phyloP scores from a whole-genome alignment of 2,329 filamentous ascomycete genomes.

The Monosporascus sp. region DNA sequence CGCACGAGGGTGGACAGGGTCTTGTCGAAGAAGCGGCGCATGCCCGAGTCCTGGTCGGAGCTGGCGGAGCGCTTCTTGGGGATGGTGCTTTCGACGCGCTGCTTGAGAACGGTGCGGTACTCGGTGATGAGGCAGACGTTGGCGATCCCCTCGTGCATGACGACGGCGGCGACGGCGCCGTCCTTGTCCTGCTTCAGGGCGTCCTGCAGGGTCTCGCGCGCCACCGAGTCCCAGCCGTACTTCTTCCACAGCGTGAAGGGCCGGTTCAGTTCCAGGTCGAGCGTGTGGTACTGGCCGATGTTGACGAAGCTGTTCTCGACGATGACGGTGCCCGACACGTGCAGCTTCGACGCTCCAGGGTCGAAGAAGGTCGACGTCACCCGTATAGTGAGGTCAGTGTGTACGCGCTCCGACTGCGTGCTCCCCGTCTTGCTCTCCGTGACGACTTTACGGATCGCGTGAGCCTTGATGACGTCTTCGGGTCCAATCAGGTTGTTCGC shows the following conservation, averaged over 20 bases:
- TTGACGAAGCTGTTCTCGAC: constrained; percentile 48
- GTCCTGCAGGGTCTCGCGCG: constrained; percentile 70
- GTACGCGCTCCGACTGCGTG: constrained; percentile 44
- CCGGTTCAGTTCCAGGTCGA: constrained; percentile 80
- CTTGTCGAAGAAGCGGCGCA: constrained; percentile 73
- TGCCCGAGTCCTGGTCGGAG: constrained; percentile 62
- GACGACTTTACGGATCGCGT: constrained; percentile 51
- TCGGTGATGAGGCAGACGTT: constrained; percentile 81
- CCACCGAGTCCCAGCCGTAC: constrained; percentile 85
- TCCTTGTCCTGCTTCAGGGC: constrained; percentile 73
- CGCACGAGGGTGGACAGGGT: constrained; percentile 70
- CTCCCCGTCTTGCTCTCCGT: constrained; percentile 41
- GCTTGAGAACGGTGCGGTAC: constrained; percentile 70
- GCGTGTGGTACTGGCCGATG: constrained; percentile 52
- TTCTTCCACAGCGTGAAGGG: constrained; percentile 86
- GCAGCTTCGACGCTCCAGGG: constrained; percentile 47
- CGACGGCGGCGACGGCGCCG: constrained; percentile 80
- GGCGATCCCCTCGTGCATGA: constrained; percentile 85
- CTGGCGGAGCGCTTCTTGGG: constrained; percentile 62
- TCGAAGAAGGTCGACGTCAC: constrained; percentile 56
- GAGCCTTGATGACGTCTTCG: constrained; percentile 48
- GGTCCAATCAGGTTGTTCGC: constrained; percentile 54
- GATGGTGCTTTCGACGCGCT: constrained; percentile 60
- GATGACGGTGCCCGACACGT: constrained; percentile 49
- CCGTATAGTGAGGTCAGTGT: constrained; percentile 50